Evolutionary conservation across 1,284 basidiomycete species (phyloP).

Genomic region (Fomitiporia mediterranea): DNA sequence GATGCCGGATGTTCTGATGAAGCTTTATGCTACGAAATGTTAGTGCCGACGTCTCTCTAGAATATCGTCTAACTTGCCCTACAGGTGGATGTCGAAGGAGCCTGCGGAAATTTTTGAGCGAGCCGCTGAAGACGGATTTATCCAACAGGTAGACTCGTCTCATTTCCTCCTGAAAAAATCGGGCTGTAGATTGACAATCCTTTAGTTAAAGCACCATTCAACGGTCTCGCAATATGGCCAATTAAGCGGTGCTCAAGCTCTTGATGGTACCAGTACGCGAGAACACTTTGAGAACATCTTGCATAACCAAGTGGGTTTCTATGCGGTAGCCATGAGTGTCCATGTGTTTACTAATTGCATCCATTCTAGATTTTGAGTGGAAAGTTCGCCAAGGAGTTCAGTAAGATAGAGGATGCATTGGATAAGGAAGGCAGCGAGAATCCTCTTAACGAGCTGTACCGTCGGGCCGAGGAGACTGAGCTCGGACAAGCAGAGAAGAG

Average conservation of each 20-base stretch:
- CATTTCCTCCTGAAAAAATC: neutral
- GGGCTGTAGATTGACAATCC: too few species aligned
- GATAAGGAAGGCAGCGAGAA: conserved; percentile 54
- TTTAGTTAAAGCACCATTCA: conserved; percentile 57
- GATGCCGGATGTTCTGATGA: conserved; percentile 65
- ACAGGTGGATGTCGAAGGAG: conserved; percentile 72
- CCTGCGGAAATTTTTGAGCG: conserved; percentile 68
- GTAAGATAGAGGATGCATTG: conserved; percentile 50
- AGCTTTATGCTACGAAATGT: conserved; percentile 65
- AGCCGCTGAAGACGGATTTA: conserved; percentile 62
- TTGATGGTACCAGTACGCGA: conserved; percentile 46
- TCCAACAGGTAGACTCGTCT: conserved; percentile 40
- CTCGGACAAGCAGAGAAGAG: conserved; percentile 56
- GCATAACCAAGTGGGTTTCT: conserved; percentile 43
- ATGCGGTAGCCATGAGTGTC: neutral
- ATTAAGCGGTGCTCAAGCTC: conserved; percentile 49
- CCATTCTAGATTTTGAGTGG: conserved; percentile 48
- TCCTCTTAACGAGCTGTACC: conserved; percentile 52
- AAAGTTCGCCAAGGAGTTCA: conserved; percentile 54
- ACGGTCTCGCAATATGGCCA: conserved; percentile 60
- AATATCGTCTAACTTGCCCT: neutral
- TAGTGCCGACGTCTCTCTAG: conserved; percentile 20
- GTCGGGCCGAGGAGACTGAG: conserved; percentile 45
- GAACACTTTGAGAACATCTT: conserved; percentile 56
- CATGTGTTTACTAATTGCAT: conserved; percentile 3